Evolutionary conservation across 1,139 yeast genomes (phyloP), one percentile per base, ranked within the genome.

Genomic region (Pichia sp.): DNA sequence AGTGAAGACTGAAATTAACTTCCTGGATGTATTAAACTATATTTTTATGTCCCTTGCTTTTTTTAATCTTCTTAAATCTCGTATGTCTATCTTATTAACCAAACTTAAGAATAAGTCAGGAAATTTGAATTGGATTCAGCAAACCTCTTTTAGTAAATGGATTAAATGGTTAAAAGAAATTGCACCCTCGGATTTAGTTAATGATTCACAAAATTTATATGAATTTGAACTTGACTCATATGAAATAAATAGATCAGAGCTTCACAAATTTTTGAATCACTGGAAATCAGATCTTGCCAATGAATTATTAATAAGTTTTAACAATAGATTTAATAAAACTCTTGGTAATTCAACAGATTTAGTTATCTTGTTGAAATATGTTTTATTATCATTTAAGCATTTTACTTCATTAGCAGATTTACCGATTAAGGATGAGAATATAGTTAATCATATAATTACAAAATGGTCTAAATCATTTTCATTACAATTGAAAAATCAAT

Each of bases 401-500:
- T 62, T 56, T 42, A 53, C 62, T 1, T 62, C 66, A 11, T 47
- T 62, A 39, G 55, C 54, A 4, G 53, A 48, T 25, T 41, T 61
- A 23, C 42, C 47, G 25, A 24, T 33, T 20, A 12, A 12, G 3
- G 22, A 41, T n/a, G 45, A 46, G 3, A 29, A 36, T 6, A 38
- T 47, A 25, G 47, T 60, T 12, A 47, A 50, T 7, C 38, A 38
- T 10, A 32, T 60, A 3, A 28, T 59, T 3, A 16, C 38, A 3
- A 30, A 29, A 7, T 61, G 64, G 63, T 46, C 46, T n/a, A 6
- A 11, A 2, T 30, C 38, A 5, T 59, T 51, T 35, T 31, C 46
- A n/a, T 31, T 32, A 11, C 22, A 47, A 3, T 38, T 59, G 16
- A 43, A 45, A 3, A n/a, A 5, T 1, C 50, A 55, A 30, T 30